Base-by-base conservation (phyloP, 179 eudicot species). In the Silene vulgaris region DNA sequence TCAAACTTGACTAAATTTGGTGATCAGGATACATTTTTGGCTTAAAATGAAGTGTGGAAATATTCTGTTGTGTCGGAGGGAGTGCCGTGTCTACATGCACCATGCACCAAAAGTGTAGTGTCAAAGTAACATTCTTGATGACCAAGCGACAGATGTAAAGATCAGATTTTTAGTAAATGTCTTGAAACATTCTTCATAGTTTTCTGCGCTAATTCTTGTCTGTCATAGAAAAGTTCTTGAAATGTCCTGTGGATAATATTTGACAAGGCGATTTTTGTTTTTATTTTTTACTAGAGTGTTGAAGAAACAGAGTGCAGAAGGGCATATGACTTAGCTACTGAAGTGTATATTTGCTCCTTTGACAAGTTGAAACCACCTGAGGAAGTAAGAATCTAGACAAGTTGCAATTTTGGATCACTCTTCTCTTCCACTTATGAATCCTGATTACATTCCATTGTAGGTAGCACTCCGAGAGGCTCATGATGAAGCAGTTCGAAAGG, bases 281-380 rank as follows among this genome's bases (percentile, higher is more conserved):
- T 68, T 20, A 20, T 48, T 62, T 59, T 45, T 65, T 3, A 82
- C 75, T 83, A 96, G 98, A 93, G 94, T 86, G 98, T 96, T 82
- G 98, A 96, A 85, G 99, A 96, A 84, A 86, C 97, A 37, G 97
- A 96, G 89, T 93, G 99, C 80, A 90, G 91, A 70, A 90, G 89
- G 83, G 98, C 94, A 52, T 96, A 81, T 80, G 96, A 96, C 74
- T 69, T 82, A 74, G 97, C 96, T 76, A 77, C 90, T 78, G 98
- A 91, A 82, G 87, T 74, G 63, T 96, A 93, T 78, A 82, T 82
- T 85, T 89, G 90, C 73, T 67, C 96, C 43, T 89, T 96, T 79
- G 93, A 93, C 81, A 90, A 90, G 71, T 85, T 97, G 67, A 96
- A 83, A 82, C 89, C 90, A 64, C 96, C 92, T 5, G 98, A 91